phyloP scores from a whole-genome alignment of 768 basidiomycete species.

The Lactarius psammicola region DNA sequence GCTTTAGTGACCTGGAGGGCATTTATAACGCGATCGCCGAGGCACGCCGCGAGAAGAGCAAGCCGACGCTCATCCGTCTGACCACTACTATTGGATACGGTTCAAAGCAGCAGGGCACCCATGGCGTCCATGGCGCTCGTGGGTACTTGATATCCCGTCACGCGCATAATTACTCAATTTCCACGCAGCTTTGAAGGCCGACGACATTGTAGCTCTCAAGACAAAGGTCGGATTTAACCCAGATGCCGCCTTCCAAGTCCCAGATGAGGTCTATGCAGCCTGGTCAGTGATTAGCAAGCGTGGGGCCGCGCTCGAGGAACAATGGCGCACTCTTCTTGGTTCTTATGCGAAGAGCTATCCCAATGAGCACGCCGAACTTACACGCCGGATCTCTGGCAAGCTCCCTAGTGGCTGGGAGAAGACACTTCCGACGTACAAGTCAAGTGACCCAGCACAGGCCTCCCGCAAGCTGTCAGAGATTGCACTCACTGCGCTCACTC shows the following conservation, averaged over 20 bases:
- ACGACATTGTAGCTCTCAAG: constrained; percentile 84
- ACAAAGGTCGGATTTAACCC: constrained; percentile 79
- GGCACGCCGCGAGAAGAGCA: constrained; percentile 70
- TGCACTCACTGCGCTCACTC: constrained; percentile 71
- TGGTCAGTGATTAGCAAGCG: constrained; percentile 67
- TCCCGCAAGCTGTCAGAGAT: constrained; percentile 93
- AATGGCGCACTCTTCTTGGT: constrained; percentile 70
- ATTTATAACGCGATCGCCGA: constrained; percentile 79
- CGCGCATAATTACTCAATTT: constrained; percentile 16
- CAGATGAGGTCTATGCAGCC: constrained; percentile 63
- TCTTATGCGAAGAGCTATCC: constrained; percentile 79
- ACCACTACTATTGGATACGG: constrained; percentile 93
- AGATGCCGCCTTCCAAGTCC: constrained; percentile 75
- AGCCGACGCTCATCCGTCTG: constrained; percentile 85
- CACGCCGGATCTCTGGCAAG: constrained; percentile 77
- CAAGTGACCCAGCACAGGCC: constrained; percentile 79
- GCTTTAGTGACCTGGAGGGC: constrained; percentile 62
- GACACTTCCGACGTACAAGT: constrained; percentile 79
- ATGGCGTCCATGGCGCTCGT: constrained; percentile 94
- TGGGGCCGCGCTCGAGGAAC: constrained; percentile 68
- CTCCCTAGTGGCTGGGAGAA: constrained; percentile 88
- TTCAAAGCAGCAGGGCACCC: constrained; percentile 89
- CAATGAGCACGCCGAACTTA: constrained; percentile 80
- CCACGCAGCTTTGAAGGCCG: constrained; percentile 77
- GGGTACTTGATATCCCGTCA: constrained; percentile 39